Evolutionary conservation across 768 basidiomycete genomes (phyloP).

Genomic region (Lactarius akahatsu): DNA sequence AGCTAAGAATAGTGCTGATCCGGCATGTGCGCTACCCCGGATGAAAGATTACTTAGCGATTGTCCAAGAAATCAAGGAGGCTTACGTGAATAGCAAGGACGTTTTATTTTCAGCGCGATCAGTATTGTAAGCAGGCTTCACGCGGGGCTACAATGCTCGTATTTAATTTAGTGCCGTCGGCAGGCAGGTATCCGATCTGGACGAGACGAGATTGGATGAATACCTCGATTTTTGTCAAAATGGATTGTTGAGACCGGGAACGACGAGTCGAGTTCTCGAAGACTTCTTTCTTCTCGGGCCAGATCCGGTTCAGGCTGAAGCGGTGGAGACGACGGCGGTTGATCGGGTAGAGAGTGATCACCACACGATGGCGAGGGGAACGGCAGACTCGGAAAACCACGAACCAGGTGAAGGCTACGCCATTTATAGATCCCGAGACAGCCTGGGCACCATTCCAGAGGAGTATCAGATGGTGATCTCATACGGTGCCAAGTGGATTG

Average conservation of each 20-base stretch:
- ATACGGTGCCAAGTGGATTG: constrained; percentile 54
- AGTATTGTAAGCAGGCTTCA: constrained; percentile 17
- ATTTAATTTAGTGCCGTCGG: background rate
- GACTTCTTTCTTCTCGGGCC: constrained; percentile 26
- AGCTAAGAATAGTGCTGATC: constrained; percentile 19
- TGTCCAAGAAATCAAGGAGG: constrained; percentile 20
- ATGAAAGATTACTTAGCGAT: constrained; percentile 24
- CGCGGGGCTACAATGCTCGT: too few relatives aligned
- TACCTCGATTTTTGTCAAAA: constrained; percentile 24
- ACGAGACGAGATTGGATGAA: constrained; percentile 20
- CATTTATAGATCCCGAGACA: constrained; percentile 68
- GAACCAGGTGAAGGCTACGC: constrained; percentile 61
- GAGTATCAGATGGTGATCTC: constrained; percentile 53
- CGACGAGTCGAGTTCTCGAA: constrained; percentile 37
- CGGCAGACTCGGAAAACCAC: constrained; percentile 27
- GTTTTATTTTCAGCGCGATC: constrained; percentile 26
- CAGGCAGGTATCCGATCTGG: constrained; percentile 24
- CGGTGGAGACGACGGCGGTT: constrained; percentile 5
- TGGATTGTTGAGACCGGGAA: constrained; percentile 13
- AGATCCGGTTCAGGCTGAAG: background rate
- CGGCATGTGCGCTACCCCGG: constrained; percentile 27
- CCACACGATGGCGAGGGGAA: constrained; percentile 20
- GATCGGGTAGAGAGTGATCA: constrained; percentile 5
- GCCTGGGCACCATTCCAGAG: constrained; percentile 54
- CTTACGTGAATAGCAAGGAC: constrained; percentile 8